Percentiles rank a stretch among this genome's conserved stretches.
Evolutionary conservation across 352 stramenopile genomes (phyloP).

Genomic region (Phytopythium vexans): DNA sequence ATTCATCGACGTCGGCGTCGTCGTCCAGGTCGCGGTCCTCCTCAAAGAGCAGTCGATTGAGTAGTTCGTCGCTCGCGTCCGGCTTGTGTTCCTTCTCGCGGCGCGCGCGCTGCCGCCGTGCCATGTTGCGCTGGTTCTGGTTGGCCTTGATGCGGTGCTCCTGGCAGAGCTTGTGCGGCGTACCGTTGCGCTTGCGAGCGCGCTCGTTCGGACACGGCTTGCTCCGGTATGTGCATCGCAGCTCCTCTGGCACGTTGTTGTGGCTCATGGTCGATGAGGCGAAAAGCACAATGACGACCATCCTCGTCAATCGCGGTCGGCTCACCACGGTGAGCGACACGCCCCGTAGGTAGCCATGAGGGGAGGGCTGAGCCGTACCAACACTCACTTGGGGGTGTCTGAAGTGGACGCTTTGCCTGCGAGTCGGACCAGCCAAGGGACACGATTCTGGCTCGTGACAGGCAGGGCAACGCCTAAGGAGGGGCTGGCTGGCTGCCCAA

Average conservation of each 20-base stretch:
- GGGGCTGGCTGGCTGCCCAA: too few relatives aligned
- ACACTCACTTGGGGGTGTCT: too few relatives aligned
- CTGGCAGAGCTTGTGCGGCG: slow-evolving; percentile 49
- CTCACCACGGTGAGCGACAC: neutral
- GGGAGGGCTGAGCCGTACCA: too few relatives aligned
- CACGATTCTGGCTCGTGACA: too few relatives aligned
- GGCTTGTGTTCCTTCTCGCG: neutral
- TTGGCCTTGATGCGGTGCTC: slow-evolving; percentile 52
- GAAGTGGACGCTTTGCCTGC: too few relatives aligned
- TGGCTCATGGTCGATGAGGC: slow-evolving; percentile 1
- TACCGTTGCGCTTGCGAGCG: slow-evolving; percentile 45
- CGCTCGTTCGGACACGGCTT: slow-evolving; percentile 45
- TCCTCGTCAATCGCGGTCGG: neutral
- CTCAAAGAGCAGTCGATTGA: slow-evolving; percentile 14
- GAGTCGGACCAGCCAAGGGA: too few relatives aligned
- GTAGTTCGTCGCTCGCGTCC: slow-evolving; percentile 1
- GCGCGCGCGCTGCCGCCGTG: slow-evolving; percentile 27
- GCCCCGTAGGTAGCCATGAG: too few relatives aligned
- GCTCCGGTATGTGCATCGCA: slow-evolving; percentile 44
- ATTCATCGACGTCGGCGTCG: slow-evolving; percentile 27
- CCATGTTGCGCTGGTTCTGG: slow-evolving; percentile 47
- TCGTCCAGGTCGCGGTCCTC: slow-evolving; percentile 25
- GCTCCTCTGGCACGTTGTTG: slow-evolving; percentile 5
- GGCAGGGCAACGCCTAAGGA: too few relatives aligned
- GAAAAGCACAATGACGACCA: too few relatives aligned